These are phyloP conservation scores for Trypanosoma congolense DNA, from an alignment of 208 protist genomes.

Conservation along the genomic window DNA sequence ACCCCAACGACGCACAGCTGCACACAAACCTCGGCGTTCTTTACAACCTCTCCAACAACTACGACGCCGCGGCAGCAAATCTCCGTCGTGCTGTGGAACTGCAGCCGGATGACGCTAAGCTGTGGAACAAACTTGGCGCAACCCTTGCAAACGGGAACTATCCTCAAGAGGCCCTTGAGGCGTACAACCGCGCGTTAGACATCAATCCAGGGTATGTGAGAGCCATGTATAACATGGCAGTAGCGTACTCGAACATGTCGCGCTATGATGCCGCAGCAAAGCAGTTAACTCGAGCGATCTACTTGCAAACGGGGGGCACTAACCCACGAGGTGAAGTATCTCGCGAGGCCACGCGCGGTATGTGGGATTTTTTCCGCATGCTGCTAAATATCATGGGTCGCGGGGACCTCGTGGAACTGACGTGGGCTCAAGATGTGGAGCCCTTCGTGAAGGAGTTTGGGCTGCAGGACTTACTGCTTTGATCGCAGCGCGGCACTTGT, in stretches of 20 bases:
- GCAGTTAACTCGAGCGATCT: constrained; percentile 73
- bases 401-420: constrained; percentile 69
- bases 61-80: constrained; percentile 61
- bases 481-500: neutral
- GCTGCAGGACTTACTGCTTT: constrained; percentile 51
- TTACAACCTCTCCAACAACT: constrained; percentile 79
- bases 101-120: constrained; percentile 53
- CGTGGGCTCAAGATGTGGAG: constrained; percentile 49
- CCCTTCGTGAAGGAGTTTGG: constrained; percentile 76
- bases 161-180: constrained; percentile 69
- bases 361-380: constrained; percentile 88
- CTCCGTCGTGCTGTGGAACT: constrained; percentile 73
- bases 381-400: constrained; percentile 80
- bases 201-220: constrained; percentile 88
- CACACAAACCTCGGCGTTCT: constrained; percentile 78
- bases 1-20: constrained; percentile 63
- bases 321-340: constrained; percentile 54
- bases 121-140: constrained; percentile 91
- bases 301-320: constrained; percentile 65
- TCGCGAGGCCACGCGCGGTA: constrained; percentile 39
- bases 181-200: constrained; percentile 82
- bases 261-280: constrained; percentile 59
- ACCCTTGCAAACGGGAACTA: constrained; percentile 80
- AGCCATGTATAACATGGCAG: constrained; percentile 87
- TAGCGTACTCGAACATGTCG: constrained; percentile 79